A percentile compares a stretch with the other conserved stretches of the same genome.
phyloP scores from a whole-genome alignment of 768 basidiomycete genomes.

The Podaxis sp. region DNA sequence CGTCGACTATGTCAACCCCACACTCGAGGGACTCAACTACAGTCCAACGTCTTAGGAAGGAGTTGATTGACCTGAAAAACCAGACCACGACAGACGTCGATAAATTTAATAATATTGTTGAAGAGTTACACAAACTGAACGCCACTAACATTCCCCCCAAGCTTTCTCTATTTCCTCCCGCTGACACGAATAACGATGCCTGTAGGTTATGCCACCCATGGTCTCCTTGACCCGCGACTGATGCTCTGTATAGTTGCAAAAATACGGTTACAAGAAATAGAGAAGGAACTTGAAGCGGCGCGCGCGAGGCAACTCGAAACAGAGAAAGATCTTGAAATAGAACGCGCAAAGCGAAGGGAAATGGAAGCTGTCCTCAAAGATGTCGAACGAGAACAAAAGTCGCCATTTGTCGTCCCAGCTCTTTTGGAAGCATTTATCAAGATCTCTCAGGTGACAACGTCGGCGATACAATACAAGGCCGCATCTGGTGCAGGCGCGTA shows the following conservation, averaged over 20 bases:
- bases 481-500: background rate
- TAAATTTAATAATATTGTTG: constrained; percentile 26
- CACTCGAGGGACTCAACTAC: constrained; percentile 3
- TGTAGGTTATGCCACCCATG: background rate
- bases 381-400: constrained; percentile 46
- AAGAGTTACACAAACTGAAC: constrained; percentile 24
- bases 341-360: constrained; percentile 36
- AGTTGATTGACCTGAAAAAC: constrained; percentile 28
- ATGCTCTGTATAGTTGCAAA: background rate
- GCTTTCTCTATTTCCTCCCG: background rate
- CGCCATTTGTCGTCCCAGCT: constrained; percentile 58
- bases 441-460: constrained; percentile 46
- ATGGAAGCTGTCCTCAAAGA: constrained; percentile 47
- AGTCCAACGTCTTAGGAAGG: constrained; percentile 24
- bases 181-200: background rate
- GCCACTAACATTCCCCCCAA: constrained; percentile 15
- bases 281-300: constrained; percentile 1
- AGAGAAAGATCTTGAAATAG: constrained; percentile 32
- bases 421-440: constrained; percentile 52
- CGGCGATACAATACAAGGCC: constrained; percentile 19
- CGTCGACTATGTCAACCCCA: background rate
- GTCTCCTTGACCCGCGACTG: background rate
- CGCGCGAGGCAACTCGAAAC: constrained; percentile 15
- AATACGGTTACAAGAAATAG: background rate
- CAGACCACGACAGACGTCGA: constrained; percentile 25